Conservation (phyloP, 2,329 filamentous ascomycete species). For the Diaporthe sp. region DNA sequence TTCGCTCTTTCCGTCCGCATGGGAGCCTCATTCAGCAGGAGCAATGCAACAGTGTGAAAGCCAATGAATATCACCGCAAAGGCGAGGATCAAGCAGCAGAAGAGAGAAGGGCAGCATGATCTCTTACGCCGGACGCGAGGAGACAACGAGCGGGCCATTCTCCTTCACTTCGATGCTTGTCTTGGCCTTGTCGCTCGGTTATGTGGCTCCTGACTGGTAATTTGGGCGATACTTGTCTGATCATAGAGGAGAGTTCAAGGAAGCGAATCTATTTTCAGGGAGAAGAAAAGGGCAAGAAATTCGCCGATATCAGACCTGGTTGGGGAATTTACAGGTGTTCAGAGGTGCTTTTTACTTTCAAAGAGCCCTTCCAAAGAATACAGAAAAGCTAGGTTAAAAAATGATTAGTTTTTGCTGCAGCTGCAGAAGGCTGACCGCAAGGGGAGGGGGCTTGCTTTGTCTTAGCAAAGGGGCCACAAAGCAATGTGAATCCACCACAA, state of each 20-base stretch:
- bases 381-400: neutral
- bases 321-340: neutral
- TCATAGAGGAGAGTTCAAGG: neutral
- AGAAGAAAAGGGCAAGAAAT: neutral
- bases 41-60: neutral
- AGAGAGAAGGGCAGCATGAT: neutral
- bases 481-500: neutral
- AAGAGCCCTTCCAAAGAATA: neutral
- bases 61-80: neutral
- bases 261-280: no score
- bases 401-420: neutral
- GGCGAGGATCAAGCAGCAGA: neutral
- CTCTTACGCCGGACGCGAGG: neutral
- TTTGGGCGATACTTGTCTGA: no score
- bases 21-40: neutral
- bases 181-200: neutral
- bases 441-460: constrained; percentile 1
- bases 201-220: neutral
- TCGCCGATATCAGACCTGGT: neutral
- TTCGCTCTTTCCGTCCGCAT: no score
- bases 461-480: neutral
- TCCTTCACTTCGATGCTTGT: neutral
- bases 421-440: neutral
- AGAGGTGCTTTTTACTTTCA: neutral
- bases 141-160: neutral